These are phyloP conservation scores for Xylaria digitata DNA, from an alignment of 2,329 filamentous ascomycete species.

Conservation along the genomic window DNA sequence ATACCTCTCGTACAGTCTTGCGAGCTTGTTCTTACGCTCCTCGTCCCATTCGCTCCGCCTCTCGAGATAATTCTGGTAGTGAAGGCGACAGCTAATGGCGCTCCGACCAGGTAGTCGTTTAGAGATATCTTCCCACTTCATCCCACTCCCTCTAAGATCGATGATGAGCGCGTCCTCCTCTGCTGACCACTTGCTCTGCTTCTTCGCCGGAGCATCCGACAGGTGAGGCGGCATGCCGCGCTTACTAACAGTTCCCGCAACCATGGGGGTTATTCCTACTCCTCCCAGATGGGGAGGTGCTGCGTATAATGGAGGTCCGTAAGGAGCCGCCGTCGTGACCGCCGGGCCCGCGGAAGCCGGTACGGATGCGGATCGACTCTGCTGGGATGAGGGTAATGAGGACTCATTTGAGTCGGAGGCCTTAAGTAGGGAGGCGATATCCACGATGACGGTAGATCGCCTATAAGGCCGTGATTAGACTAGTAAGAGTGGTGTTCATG, in stretches of 20 bases:
- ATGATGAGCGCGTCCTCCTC: slow-evolving; percentile 96
- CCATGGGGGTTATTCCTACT: slow-evolving; percentile 50
- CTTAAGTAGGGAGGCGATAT: slow-evolving; percentile 93
- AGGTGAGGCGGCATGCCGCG: slow-evolving; percentile 66
- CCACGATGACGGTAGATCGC: slow-evolving; percentile 78
- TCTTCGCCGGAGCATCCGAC: slow-evolving; percentile 80
- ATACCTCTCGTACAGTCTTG: slow-evolving; percentile 93
- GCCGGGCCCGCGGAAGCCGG: slow-evolving; percentile 53
- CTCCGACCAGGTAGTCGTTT: slow-evolving; percentile 90
- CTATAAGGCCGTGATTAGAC: slow-evolving; percentile 51
- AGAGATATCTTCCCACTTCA: slow-evolving; percentile 99
- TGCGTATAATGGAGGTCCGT: slow-evolving; percentile 46
- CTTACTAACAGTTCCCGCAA: slow-evolving; percentile 53
- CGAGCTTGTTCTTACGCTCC: slow-evolving; percentile 96
- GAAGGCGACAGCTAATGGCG: slow-evolving; percentile 91
- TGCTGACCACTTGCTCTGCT: slow-evolving; percentile 95
- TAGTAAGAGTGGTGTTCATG: slow-evolving; percentile 50
- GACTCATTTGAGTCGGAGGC: slow-evolving; percentile 79
- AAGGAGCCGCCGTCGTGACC: slow-evolving; percentile 50
- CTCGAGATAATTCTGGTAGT: slow-evolving; percentile 98
- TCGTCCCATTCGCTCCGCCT: slow-evolving; percentile 95
- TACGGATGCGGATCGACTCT: slow-evolving; percentile 53
- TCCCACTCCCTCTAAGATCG: slow-evolving; percentile 85
- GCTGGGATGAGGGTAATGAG: slow-evolving; percentile 59
- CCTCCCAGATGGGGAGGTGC: slow-evolving; percentile 44